Conservation (phyloP, 768 basidiomycete genomes). For the Pisolithus microcarpus region DNA sequence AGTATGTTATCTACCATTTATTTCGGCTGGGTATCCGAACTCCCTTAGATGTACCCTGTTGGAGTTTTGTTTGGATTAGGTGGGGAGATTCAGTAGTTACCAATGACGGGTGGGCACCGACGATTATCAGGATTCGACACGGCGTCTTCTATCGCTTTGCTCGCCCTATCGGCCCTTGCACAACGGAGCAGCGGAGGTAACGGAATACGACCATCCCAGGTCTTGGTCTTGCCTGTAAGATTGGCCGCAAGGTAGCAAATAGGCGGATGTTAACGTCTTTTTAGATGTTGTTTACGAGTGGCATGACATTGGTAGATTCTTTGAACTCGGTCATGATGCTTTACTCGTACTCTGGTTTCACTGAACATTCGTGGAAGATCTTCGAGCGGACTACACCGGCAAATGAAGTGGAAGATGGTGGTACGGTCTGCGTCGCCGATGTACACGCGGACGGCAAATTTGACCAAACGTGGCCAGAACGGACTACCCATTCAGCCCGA, state of each 20-base stretch:
- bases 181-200: conserved; percentile 45
- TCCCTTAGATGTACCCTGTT: conserved; percentile 78
- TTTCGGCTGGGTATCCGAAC: not conserved
- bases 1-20: conserved; percentile 29
- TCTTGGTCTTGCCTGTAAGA: conserved; percentile 73
- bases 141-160: conserved; percentile 79
- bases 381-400: conserved; percentile 28
- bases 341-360: conserved; percentile 77
- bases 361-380: conserved; percentile 43
- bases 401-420: not conserved
- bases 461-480: not conserved
- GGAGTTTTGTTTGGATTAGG: conserved; percentile 84
- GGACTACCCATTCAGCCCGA: not conserved
- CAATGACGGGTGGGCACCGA: not conserved
- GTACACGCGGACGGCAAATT: not conserved
- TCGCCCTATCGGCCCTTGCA: conserved; percentile 80
- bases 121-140: conserved; percentile 71
- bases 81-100: conserved; percentile 26
- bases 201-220: conserved; percentile 50
- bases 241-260: not conserved
- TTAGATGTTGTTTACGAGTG: conserved; percentile 79
- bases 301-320: conserved; percentile 84
- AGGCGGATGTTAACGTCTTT: not conserved
- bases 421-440: not conserved
- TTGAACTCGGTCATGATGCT: conserved; percentile 84